Base-by-base conservation (phyloP, 2,329 filamentous ascomycete genomes). In the Eutypella sp. region DNA sequence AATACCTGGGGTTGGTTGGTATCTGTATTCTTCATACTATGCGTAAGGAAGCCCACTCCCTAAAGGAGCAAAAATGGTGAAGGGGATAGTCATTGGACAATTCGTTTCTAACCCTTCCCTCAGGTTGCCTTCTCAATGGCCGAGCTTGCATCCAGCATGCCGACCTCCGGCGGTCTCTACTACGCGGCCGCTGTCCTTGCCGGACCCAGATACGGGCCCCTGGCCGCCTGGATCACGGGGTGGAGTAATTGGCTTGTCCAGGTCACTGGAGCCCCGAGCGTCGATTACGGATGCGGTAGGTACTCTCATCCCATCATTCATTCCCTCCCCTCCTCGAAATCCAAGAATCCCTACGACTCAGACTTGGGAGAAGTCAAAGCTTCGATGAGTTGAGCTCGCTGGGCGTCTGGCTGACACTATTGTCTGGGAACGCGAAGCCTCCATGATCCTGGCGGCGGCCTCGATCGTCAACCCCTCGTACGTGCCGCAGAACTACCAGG, bases 1-100 rank as follows among this genome's bases (percentile, higher is more conserved):
- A 86, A 87, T 82, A 82, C 82, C 2, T 89, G 85, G 85, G 85
- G 85, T 5, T 89, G 85, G 85, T 66, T 88, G 23, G 71, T 89
- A 39, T 83, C 83, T 41, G 85, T 87, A 76, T 54, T 83, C 5
- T 87, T 87, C 34, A 86, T 89, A 33, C 78, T 87, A 59, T 82
- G 79, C 62, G 78, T 88, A 46, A 56, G 60, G 44, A 40, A 25
- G 29, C 9, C 13, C 15, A 9, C 8, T 8, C 15, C 27, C 39
- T 25, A 31, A 11, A 16, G 15, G 13, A 16, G 15, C 3, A 31
- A 25, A 25, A 44, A 38, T n/a, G 18, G 7, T n/a, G 13, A 20
- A 15, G 20, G 15, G 24, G 24, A 6, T 15, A 33, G 22, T 18
- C 8, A 15, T 18, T 18, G n/a, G n/a, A n/a, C n/a, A n/a, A n/a